Conservation (phyloP, 2,329 filamentous ascomycete species). For the Penicillium sp. region DNA sequence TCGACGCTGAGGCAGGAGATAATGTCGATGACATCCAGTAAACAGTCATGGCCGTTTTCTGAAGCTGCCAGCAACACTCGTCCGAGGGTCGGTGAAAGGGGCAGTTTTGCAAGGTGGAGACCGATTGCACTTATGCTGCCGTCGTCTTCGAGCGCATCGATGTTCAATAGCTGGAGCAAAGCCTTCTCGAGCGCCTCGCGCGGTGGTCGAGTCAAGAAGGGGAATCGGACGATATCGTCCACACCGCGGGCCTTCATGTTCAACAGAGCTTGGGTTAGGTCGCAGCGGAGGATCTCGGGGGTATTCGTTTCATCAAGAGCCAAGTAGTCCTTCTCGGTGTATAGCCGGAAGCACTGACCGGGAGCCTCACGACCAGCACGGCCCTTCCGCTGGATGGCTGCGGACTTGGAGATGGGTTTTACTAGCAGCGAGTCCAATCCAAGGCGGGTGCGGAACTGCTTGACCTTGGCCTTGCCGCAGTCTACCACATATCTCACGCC, state of each 20-base stretch:
- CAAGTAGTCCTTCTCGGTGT: slow-evolving; percentile 76
- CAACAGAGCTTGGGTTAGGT: slow-evolving; percentile 80
- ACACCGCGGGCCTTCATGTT: slow-evolving; percentile 94
- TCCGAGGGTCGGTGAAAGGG: slow-evolving; percentile 77
- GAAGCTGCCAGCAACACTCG: slow-evolving; percentile 81
- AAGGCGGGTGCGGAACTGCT: slow-evolving; percentile 80
- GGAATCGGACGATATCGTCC: slow-evolving; percentile 77
- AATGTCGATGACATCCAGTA: slow-evolving; percentile 84
- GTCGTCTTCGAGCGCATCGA: slow-evolving; percentile 72
- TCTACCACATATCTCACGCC: slow-evolving; percentile 92
- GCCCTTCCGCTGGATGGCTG: slow-evolving; percentile 86
- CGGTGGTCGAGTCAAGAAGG: slow-evolving; percentile 80
- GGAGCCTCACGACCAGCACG: slow-evolving; percentile 90
- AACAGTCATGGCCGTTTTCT: slow-evolving; percentile 68
- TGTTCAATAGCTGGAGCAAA: slow-evolving; percentile 73
- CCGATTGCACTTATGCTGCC: slow-evolving; percentile 76
- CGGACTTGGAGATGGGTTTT: slow-evolving; percentile 89
- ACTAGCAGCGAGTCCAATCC: slow-evolving; percentile 88
- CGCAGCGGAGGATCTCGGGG: slow-evolving; percentile 88
- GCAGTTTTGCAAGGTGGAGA: slow-evolving; percentile 76
- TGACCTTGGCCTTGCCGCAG: slow-evolving; percentile 90
- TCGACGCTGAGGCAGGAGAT: slow-evolving; percentile 68
- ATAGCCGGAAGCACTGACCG: slow-evolving; percentile 86
- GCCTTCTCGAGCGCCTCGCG: slow-evolving; percentile 79
- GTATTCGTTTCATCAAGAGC: slow-evolving; percentile 71